These are phyloP conservation scores for Eucommia ulmoides DNA, from an alignment of 257 asterid genomes.

Conservation along the genomic window DNA sequence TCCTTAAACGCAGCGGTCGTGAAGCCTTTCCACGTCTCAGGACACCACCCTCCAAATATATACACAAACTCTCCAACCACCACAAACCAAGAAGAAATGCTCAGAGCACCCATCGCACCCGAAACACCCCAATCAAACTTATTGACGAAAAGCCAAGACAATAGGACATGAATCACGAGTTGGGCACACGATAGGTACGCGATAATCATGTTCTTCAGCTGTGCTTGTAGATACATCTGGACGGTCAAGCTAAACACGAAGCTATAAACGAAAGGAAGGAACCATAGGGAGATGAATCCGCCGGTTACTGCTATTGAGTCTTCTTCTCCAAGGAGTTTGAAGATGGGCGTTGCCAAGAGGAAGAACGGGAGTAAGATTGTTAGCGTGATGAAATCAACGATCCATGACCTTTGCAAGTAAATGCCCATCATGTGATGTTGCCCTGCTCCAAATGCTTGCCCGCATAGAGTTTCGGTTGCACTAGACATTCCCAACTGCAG, in stretches of 20 bases:
- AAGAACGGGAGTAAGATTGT: constrained; percentile 58
- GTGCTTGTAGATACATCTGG: constrained; percentile 91
- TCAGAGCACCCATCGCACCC: constrained; percentile 74
- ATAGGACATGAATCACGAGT: constrained; percentile 48
- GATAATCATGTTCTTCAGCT: constrained; percentile 62
- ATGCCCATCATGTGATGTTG: constrained; percentile 90
- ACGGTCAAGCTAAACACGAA: constrained; percentile 44
- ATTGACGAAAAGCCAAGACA: constrained; percentile 58
- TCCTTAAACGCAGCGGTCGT: constrained; percentile 54
- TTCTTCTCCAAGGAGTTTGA: constrained; percentile 53
- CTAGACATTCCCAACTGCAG: constrained; percentile 91
- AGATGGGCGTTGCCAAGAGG: constrained; percentile 47
- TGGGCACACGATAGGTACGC: constrained; percentile 54
- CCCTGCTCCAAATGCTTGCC: constrained; percentile 89
- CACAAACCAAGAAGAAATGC: constrained; percentile 51
- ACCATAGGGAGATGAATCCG: constrained; percentile 63
- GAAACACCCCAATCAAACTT: constrained; percentile 39
- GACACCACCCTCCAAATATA: constrained; percentile 84
- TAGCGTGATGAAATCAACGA: constrained; percentile 53
- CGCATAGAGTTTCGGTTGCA: constrained; percentile 93
- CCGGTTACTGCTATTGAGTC: constrained; percentile 40
- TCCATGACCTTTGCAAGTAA: constrained; percentile 89
- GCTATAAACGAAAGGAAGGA: constrained; percentile 39
- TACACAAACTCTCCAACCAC: constrained; percentile 58
- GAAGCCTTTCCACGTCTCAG: constrained; percentile 72